A percentile compares a stretch with the other conserved stretches of the same genome.
Conservation (phyloP, 1,139 yeast genomes). For the Magnusiomyces sp. region DNA sequence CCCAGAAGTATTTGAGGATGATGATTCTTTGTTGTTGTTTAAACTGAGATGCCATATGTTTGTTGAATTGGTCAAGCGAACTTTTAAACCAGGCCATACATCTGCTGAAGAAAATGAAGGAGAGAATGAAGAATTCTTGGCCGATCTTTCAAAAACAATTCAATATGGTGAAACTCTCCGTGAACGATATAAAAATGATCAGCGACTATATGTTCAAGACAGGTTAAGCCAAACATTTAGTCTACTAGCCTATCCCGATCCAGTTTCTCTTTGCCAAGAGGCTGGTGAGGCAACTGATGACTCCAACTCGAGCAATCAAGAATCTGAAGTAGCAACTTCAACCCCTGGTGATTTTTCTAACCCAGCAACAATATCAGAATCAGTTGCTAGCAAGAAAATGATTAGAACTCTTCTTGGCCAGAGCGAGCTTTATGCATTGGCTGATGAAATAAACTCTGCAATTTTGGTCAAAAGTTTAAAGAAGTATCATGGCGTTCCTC, state of each 20-base stretch:
- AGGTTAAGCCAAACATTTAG: slow-evolving; percentile 39
- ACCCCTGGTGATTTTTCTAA: no score
- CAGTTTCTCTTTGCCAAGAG: no score
- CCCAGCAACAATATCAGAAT: no score
- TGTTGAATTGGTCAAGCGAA: slow-evolving; percentile 34
- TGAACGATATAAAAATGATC: slow-evolving; percentile 30
- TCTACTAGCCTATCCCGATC: slow-evolving; percentile 46
- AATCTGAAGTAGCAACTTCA: no score
- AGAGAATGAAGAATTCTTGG: neutral
- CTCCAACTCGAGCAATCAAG: no score
- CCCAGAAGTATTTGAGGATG: slow-evolving; percentile 38
- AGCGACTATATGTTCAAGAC: slow-evolving; percentile 27
- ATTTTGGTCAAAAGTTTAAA: slow-evolving; percentile 41
- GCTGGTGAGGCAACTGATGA: no score
- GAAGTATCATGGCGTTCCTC: slow-evolving; percentile 31
- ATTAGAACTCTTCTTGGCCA: slow-evolving; percentile 32
- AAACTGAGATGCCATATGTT: slow-evolving; percentile 46
- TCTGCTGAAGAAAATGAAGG: neutral
- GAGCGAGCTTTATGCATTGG: slow-evolving; percentile 33
- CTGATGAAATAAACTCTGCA: slow-evolving; percentile 39
- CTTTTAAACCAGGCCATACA: no score
- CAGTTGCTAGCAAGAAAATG: no score
- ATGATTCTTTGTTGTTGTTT: slow-evolving; percentile 40
- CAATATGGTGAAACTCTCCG: slow-evolving; percentile 42
- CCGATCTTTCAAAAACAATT: slow-evolving; percentile 35